phyloP scores from a whole-genome alignment of 2,329 filamentous ascomycete genomes.

The Tolypocladium inflatum region DNA sequence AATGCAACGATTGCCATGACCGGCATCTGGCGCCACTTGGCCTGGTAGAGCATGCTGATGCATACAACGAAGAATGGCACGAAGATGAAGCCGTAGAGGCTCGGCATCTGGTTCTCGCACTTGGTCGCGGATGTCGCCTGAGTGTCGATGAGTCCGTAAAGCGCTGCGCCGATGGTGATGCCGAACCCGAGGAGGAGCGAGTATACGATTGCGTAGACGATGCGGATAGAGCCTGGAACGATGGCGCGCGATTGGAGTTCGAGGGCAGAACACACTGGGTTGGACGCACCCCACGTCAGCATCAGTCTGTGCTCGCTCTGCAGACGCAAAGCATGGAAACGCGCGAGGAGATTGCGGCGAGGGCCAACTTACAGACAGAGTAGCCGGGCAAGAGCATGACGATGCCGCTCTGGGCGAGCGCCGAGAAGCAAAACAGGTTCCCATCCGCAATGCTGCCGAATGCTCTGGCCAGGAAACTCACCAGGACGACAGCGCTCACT shows the following conservation, averaged over 20 bases:
- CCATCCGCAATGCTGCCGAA: slow-evolving; percentile 48
- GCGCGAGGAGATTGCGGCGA: not conserved
- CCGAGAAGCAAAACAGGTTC: slow-evolving; percentile 54
- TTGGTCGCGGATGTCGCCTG: slow-evolving; percentile 35
- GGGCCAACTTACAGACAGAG: slow-evolving; percentile 37
- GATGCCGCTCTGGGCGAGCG: slow-evolving; percentile 54
- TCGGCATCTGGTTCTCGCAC: slow-evolving; percentile 33
- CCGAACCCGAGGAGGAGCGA: slow-evolving; percentile 64
- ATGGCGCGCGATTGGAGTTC: slow-evolving; percentile 62
- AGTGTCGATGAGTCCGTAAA: slow-evolving; percentile 52
- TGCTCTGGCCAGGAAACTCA: slow-evolving; percentile 52
- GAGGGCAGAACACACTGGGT: slow-evolving; percentile 34
- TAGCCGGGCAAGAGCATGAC: slow-evolving; percentile 58
- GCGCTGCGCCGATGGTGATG: slow-evolving; percentile 55
- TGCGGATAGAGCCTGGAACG: slow-evolving; percentile 61
- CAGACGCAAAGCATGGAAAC: not conserved
- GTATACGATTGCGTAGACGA: slow-evolving; percentile 68
- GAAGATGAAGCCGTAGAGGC: slow-evolving; percentile 53
- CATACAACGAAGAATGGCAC: slow-evolving; percentile 66
- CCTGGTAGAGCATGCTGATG: slow-evolving; percentile 69
- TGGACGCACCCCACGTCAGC: not conserved
- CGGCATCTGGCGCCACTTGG: slow-evolving; percentile 71
- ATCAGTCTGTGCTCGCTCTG: not conserved
- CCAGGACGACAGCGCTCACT: slow-evolving; percentile 50
- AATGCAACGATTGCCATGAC: slow-evolving; percentile 68